A percentile compares a stretch with the other conserved stretches of the same genome.
Conservation (phyloP, 2,329 filamentous ascomycete genomes). For the Nemania abortiva region DNA sequence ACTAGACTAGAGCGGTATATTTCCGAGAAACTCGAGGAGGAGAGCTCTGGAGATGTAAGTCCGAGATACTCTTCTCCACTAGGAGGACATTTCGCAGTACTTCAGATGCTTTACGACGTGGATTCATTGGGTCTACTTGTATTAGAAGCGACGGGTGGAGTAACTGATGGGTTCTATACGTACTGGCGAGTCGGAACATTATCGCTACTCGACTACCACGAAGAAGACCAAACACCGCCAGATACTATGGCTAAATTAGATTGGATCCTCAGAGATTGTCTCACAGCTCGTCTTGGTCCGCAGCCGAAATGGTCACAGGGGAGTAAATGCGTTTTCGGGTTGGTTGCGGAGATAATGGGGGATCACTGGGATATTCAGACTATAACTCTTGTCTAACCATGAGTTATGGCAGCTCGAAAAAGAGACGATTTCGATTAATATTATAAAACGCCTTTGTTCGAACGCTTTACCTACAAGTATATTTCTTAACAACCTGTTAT, state of each 20-base stretch:
- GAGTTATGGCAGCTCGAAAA: neutral
- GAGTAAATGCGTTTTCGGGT: neutral
- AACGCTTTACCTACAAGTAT: too few species aligned
- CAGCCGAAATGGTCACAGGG: neutral
- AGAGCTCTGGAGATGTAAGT: neutral
- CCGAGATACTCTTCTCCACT: neutral
- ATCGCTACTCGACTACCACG: neutral
- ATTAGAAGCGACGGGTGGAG: conserved; percentile 5
- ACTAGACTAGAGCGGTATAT: neutral
- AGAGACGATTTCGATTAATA: neutral
- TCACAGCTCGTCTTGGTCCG: conserved; percentile 1
- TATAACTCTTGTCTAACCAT: neutral
- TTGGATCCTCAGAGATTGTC: neutral
- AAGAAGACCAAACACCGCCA: neutral
- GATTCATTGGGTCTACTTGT: neutral
- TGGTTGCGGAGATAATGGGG: neutral
- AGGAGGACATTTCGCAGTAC: neutral
- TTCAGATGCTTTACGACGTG: neutral
- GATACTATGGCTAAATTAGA: neutral
- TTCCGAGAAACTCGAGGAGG: neutral
- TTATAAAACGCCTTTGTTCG: too few species aligned
- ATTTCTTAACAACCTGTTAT: too few species aligned
- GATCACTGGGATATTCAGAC: neutral
- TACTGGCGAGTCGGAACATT: conserved; percentile 8
- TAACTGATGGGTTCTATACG: neutral